phyloP scores from a whole-genome alignment of 805 yeast species.

The Metschnikowia drakensbergensis region DNA sequence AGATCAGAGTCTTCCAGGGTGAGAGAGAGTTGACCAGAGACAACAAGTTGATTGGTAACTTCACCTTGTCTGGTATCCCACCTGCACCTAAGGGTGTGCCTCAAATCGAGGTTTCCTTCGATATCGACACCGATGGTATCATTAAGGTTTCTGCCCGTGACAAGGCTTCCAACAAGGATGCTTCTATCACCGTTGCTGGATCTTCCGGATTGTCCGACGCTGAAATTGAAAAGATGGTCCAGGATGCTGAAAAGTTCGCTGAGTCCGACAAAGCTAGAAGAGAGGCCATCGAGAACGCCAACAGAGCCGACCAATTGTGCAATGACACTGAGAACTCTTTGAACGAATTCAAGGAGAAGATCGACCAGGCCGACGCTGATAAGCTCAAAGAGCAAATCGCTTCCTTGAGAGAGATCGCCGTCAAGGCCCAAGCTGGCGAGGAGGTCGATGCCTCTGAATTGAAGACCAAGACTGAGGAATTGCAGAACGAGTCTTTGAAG shows the following conservation, averaged over 20 bases:
- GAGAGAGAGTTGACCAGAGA: slow-evolving; percentile 98
- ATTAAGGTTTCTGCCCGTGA: slow-evolving; percentile 93
- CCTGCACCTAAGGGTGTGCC: slow-evolving; percentile 95
- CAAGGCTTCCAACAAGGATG: slow-evolving; percentile 89
- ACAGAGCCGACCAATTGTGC: slow-evolving; percentile 77
- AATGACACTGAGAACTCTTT: slow-evolving; percentile 47
- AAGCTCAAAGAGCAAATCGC: slow-evolving; percentile 32
- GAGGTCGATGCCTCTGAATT: slow-evolving; percentile 60
- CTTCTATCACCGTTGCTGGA: slow-evolving; percentile 94
- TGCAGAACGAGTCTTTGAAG: slow-evolving; percentile 71
- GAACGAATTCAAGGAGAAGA: slow-evolving; percentile 46
- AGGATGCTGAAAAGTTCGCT: slow-evolving; percentile 84
- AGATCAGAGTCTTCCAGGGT: slow-evolving; percentile 98
- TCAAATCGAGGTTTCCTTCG: slow-evolving; percentile 91
- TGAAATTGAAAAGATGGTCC: slow-evolving; percentile 88
- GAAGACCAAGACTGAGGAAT: slow-evolving; percentile 69
- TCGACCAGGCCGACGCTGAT: slow-evolving; percentile 44
- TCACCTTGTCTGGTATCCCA: slow-evolving; percentile 91
- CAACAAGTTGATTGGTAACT: slow-evolving; percentile 96
- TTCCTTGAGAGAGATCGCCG: slow-evolving; percentile 53
- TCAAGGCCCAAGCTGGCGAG: slow-evolving; percentile 60
- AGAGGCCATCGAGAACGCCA: slow-evolving; percentile 79
- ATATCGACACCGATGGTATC: slow-evolving; percentile 96
- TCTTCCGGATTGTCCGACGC: slow-evolving; percentile 87
- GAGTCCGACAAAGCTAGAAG: slow-evolving; percentile 85